Evolutionary conservation across 2,329 filamentous ascomycete genomes (phyloP), one percentile per base, ranked within the genome.

Genomic region (Arthrobotrys pseudoclavata): DNA sequence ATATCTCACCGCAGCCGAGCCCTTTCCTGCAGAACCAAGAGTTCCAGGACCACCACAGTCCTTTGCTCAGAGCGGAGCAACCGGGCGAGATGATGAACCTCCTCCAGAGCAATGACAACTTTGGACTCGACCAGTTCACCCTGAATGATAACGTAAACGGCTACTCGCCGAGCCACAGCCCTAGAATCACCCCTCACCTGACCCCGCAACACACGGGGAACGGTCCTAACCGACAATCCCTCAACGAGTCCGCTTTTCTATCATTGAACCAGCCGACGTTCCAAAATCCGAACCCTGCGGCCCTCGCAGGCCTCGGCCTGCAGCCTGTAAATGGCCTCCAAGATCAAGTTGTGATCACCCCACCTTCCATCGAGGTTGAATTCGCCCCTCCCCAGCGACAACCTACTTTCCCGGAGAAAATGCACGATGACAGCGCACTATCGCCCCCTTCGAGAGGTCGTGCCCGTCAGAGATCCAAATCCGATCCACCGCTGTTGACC

Each of bases 321-420:
- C 72, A 78, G 18, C 77, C 74, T 26, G n/a, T 62, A 22, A 50
- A 57, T 18, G 69, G 64, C 40, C 55, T 53, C 34, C 72, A 40
- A 45, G 67, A 68, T 40, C 79, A 80, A n/a, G 79, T 80, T 34
- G 77, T 70, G 9, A 45, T 72, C 47, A 79, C 79, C 42, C 63
- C 74, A 13, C 81, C 81, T 50, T 79, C 80, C 42, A 82, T 82
- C 26, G 75, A 81, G 37, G 79, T 82, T 67, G 80, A 80, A 61
- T 81, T 81, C 63, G 81, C 81, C 13, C 81, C 81, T 31, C 80
- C 79, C 13, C 81, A 82, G 42, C 69, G 80, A 22, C 81, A 82
- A 53, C 80, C 80, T 13, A 81, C 81, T 22, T 82, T 82, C 63
- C 81, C 81, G 2, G 79, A 78, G 22, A 81, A 80, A 67, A 79